phyloP scores from a whole-genome alignment of 257 asterid species.

The Solanum clarkiae region DNA sequence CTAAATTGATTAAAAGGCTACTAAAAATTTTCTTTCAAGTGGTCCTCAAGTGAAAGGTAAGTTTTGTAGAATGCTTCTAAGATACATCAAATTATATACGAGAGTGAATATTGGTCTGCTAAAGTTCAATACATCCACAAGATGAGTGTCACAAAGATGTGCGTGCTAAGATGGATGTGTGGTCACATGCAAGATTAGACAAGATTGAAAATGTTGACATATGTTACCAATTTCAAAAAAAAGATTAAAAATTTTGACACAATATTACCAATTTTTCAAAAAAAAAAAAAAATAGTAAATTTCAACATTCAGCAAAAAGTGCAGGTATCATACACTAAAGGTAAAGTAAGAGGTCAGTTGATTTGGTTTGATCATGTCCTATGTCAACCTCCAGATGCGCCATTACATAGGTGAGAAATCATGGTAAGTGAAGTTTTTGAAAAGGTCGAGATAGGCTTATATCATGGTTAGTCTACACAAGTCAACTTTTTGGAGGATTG shows the following conservation, averaged over 20 bases:
- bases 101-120: background rate
- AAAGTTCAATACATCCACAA: background rate
- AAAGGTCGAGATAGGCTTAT: background rate
- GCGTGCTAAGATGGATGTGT: background rate
- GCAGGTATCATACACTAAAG: background rate
- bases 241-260: background rate
- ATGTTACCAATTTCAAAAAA: too few species aligned
- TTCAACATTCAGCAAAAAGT: background rate
- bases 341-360: background rate
- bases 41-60: background rate
- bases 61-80: background rate
- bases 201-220: background rate
- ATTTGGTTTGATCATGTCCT: background rate
- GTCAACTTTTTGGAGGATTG: background rate
- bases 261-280: background rate
- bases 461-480: background rate
- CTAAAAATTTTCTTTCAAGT: background rate
- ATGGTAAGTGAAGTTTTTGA: background rate
- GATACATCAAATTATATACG: background rate
- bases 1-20: background rate
- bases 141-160: background rate
- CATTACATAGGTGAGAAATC: background rate
- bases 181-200: background rate
- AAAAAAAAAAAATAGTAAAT: background rate
- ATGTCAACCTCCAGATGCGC: background rate